phyloP scores from a whole-genome alignment of 805 yeast genomes.

The Nakazawaea molendinolei region DNA sequence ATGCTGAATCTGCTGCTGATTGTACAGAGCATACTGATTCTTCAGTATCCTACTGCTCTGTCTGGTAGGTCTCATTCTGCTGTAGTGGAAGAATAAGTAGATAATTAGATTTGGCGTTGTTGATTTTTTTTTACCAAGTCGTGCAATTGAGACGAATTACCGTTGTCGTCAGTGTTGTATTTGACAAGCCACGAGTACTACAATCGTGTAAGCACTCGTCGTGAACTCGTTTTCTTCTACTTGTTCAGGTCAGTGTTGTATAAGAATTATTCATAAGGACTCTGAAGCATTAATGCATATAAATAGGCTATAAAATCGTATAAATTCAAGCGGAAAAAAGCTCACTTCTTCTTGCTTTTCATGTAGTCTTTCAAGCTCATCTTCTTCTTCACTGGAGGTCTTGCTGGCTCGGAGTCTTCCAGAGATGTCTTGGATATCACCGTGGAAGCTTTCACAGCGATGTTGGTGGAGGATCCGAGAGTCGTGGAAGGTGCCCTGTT shows the following conservation, averaged over 20 bases:
- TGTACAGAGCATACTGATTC: too few species aligned
- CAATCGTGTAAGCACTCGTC: too few species aligned
- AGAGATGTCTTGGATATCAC: conserved; percentile 11
- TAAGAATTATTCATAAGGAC: too few species aligned
- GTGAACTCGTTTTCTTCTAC: too few species aligned
- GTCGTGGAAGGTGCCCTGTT: conserved; percentile 13
- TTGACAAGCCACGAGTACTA: too few species aligned
- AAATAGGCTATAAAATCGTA: not conserved
- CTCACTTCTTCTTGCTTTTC: conserved; percentile 35
- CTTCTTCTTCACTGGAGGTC: conserved; percentile 34
- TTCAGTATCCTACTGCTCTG: too few species aligned
- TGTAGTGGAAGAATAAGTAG: too few species aligned
- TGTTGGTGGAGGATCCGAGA: conserved; percentile 7
- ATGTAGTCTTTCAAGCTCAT: conserved; percentile 72
- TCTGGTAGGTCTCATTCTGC: too few species aligned
- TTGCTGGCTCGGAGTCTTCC: not conserved
- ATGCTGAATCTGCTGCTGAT: not conserved
- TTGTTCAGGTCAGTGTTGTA: not conserved
- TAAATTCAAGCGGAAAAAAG: not conserved
- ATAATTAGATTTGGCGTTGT: too few species aligned
- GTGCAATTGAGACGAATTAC: too few species aligned
- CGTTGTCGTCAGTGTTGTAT: too few species aligned
- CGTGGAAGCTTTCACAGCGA: conserved; percentile 13
- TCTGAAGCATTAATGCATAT: not conserved
- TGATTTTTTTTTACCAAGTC: too few species aligned